Base-by-base conservation (phyloP, 2,329 filamentous ascomycete species). In the Clonostachys solani region DNA sequence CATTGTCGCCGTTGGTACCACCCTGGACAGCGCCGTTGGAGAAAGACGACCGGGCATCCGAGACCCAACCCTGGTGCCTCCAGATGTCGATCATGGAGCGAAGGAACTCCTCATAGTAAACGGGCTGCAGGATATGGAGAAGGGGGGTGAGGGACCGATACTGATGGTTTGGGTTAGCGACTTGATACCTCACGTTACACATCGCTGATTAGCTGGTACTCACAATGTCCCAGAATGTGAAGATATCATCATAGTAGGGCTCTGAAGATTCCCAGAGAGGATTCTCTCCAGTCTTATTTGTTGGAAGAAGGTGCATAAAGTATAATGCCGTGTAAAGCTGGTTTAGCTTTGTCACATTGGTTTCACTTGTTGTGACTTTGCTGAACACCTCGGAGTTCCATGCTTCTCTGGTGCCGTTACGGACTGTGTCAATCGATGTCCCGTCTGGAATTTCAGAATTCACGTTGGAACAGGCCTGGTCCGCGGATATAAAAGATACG, bases 201-300 rank as follows among this genome's bases (percentile, higher is more conserved):
- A 12, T 44, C 6, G 9, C 8, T 5, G 12, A 34, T 29, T 15
- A 16, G 29, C 33, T 13, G n/a, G 10, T 16, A 45, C 54, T 45
- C 46, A 61, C 54, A 23, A 58, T 64, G 49, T 81, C 77, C 85
- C 86, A 89, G 18, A 85, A 75, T 0, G 85, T 88, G 56, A 86
- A 87, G 15, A 84, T 79, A 49, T 89, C 85, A 49, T 86, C 81
- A 56, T 86, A 89, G 56, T 86, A 87, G 2, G 85, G 84, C 60
- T 89, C 85, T 0, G 59, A 55, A 2, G 80, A 83, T 2, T 66
- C 59, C 84, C 85, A 89, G 1, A 73, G 62, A 0, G 84, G 84
- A 50, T 88, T 89, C 58, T 89, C 86, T 1, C 83, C 84, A 0
- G 84, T 87, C 51, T 83, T 80, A 58, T 89, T 86, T 1, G 83